Percentiles rank a stretch among this genome's conserved stretches.
Evolutionary conservation across 2,329 filamentous ascomycete genomes (phyloP).

Genomic region (Truncatella angustata): DNA sequence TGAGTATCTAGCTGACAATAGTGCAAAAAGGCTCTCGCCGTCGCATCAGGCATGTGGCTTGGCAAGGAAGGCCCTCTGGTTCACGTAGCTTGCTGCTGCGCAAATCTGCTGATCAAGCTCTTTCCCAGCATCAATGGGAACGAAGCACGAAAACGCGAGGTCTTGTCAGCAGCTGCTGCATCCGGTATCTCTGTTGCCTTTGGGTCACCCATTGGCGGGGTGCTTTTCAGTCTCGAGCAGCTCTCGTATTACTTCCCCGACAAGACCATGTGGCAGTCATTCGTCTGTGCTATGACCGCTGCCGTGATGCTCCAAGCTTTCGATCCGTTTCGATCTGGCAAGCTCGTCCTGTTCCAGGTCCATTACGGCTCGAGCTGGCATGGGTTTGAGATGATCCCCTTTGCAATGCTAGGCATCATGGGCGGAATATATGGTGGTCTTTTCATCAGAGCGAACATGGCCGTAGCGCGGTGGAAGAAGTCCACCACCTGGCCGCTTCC

Average conservation of each 20-base stretch:
- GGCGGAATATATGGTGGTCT: slow-evolving; percentile 93
- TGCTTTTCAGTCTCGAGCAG: slow-evolving; percentile 95
- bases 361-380: slow-evolving; percentile 92
- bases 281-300: slow-evolving; percentile 98
- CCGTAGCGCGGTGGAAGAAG: slow-evolving; percentile 77
- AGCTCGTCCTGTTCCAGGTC: slow-evolving; percentile 94
- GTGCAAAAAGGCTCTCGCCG: slow-evolving; percentile 77
- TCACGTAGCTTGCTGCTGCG: slow-evolving; percentile 95
- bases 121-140: slow-evolving; percentile 81
- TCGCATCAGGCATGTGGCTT: slow-evolving; percentile 92
- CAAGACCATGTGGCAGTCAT: slow-evolving; percentile 99
- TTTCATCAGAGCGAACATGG: slow-evolving; percentile 94
- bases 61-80: slow-evolving; percentile 95
- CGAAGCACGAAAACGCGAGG: slow-evolving; percentile 91
- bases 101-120: slow-evolving; percentile 88
- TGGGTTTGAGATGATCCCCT: slow-evolving; percentile 88
- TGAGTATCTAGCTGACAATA: slow-evolving; percentile 20
- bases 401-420: slow-evolving; percentile 79
- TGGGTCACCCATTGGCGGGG: slow-evolving; percentile 89
- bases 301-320: slow-evolving; percentile 89
- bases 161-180: slow-evolving; percentile 87
- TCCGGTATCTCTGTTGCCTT: slow-evolving; percentile 94
- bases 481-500: slow-evolving; percentile 59
- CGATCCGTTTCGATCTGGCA: slow-evolving; percentile 92
- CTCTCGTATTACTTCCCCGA: slow-evolving; percentile 97